Percentiles rank a stretch among this genome's conserved stretches.
Conservation (phyloP, 345 rosid genomes). For the Populus simonii region DNA sequence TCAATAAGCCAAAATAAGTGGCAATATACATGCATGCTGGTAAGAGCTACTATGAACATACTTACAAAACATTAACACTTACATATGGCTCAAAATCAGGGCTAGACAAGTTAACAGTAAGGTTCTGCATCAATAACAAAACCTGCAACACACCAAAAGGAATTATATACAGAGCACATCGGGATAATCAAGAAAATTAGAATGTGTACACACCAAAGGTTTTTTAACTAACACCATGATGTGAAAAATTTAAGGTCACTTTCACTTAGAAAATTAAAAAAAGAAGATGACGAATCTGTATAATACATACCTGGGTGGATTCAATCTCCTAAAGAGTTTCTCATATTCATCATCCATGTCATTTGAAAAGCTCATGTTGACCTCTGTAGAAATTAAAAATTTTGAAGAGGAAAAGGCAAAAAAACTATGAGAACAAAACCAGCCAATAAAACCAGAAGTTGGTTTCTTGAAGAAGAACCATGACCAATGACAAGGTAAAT, state of each 20-base stretch:
- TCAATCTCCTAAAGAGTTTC: slow-evolving; percentile 83
- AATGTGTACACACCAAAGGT: background rate
- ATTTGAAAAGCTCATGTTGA: slow-evolving; percentile 62
- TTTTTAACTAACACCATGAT: background rate
- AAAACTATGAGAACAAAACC: slow-evolving; percentile 4
- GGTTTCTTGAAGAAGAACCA: slow-evolving; percentile 7
- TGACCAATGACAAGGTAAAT: slow-evolving; percentile 18
- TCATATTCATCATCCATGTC: slow-evolving; percentile 82
- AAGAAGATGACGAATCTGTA: slow-evolving; percentile 1
- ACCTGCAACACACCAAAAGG: slow-evolving; percentile 52
- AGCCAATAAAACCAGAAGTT: slow-evolving; percentile 18
- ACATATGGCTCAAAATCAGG: slow-evolving; percentile 85
- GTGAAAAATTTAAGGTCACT: background rate
- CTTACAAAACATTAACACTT: slow-evolving; percentile 30
- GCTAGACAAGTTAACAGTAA: slow-evolving; percentile 74
- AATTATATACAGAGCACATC: background rate
- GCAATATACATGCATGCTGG: background rate
- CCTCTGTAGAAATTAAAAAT: slow-evolving; percentile 35
- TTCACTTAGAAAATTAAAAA: slow-evolving; percentile 6
- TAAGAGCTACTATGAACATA: background rate
- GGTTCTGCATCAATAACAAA: slow-evolving; percentile 82
- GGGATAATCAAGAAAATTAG: background rate
- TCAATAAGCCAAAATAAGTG: background rate
- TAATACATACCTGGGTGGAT: slow-evolving; percentile 71
- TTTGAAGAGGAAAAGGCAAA: background rate